Percentiles rank a stretch among this genome's conserved stretches.
These are phyloP conservation scores for Teunomyces pallodes DNA, from an alignment of 805 yeast genomes.

Conservation along the genomic window DNA sequence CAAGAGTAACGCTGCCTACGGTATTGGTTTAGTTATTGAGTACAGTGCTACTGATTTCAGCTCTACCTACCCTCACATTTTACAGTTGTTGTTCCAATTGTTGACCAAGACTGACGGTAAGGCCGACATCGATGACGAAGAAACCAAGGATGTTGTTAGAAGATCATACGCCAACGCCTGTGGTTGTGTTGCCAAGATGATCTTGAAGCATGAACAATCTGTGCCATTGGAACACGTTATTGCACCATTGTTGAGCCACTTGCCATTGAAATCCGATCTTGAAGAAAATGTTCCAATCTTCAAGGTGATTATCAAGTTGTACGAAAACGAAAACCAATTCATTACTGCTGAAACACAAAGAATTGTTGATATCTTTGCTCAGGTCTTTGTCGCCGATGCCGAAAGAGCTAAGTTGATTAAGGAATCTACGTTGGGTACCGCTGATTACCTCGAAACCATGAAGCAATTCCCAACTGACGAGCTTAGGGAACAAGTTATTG, in stretches of 20 bases:
- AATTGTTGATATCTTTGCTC: constrained; percentile 65
- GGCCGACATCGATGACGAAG: constrained; percentile 63
- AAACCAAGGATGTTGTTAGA: constrained; percentile 72
- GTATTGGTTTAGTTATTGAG: constrained; percentile 77
- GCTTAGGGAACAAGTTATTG: constrained; percentile 60
- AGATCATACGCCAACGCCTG: constrained; percentile 91
- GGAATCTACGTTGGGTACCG: constrained; percentile 83
- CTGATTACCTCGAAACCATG: constrained; percentile 70
- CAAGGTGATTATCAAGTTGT: constrained; percentile 69
- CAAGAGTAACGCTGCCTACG: constrained; percentile 93
- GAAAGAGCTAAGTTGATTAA: constrained; percentile 67
- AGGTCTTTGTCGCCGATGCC: constrained; percentile 70
- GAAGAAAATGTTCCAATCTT: constrained; percentile 94
- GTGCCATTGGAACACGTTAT: constrained; percentile 75
- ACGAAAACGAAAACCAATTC: constrained; percentile 57
- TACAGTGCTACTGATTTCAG: constrained; percentile 56
- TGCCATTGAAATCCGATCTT: constrained; percentile 83
- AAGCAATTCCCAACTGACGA: constrained; percentile 77
- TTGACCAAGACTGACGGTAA: constrained; percentile 62
- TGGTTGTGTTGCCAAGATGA: constrained; percentile 95
- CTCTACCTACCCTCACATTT: constrained; percentile 62
- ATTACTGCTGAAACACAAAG: constrained; percentile 57
- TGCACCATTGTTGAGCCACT: constrained; percentile 70
- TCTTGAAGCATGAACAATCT: constrained; percentile 63
- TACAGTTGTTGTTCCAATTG: constrained; percentile 75